Evolutionary conservation across 345 rosid genomes (phyloP).

Genomic region (Aquilaria malaccensis): DNA sequence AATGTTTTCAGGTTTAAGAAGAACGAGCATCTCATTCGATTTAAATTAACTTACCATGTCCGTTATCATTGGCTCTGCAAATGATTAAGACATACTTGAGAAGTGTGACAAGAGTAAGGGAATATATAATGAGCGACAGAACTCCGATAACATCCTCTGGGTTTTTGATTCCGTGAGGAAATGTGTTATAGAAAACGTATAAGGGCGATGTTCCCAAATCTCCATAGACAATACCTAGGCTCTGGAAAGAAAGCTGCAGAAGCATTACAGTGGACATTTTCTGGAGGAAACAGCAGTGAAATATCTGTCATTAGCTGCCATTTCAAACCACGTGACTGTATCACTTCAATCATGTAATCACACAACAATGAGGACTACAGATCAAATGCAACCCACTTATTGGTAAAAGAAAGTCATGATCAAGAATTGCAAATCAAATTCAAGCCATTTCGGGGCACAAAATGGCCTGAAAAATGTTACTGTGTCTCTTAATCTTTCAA

Average conservation of each 20-base stretch:
- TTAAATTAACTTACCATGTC: conserved; percentile 45
- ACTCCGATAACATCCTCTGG: conserved; percentile 55
- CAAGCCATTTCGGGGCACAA: neutral
- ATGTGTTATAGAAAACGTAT: conserved; percentile 58
- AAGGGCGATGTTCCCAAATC: conserved; percentile 65
- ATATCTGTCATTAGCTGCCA: too few species aligned
- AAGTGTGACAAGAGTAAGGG: conserved; percentile 54
- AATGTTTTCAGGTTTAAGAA: too few species aligned
- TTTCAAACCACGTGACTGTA: neutral
- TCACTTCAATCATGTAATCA: neutral
- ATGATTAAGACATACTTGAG: conserved; percentile 61
- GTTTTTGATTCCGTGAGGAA: conserved; percentile 44
- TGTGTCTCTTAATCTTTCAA: too few species aligned
- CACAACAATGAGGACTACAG: too few species aligned
- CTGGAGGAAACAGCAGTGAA: conserved; percentile 17
- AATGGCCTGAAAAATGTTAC: too few species aligned
- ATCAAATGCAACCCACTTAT: conserved; percentile 5
- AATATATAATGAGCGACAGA: conserved; percentile 56
- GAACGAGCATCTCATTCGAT: neutral
- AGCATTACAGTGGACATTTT: conserved; percentile 34
- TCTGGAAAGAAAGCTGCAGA: conserved; percentile 49
- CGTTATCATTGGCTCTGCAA: conserved; percentile 60
- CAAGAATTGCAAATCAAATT: neutral
- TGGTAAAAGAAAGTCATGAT: too few species aligned
- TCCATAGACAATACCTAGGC: conserved; percentile 60